These are phyloP conservation scores for Trypanosoma cruzi DNA, from an alignment of 208 protist species.

Conservation along the genomic window DNA sequence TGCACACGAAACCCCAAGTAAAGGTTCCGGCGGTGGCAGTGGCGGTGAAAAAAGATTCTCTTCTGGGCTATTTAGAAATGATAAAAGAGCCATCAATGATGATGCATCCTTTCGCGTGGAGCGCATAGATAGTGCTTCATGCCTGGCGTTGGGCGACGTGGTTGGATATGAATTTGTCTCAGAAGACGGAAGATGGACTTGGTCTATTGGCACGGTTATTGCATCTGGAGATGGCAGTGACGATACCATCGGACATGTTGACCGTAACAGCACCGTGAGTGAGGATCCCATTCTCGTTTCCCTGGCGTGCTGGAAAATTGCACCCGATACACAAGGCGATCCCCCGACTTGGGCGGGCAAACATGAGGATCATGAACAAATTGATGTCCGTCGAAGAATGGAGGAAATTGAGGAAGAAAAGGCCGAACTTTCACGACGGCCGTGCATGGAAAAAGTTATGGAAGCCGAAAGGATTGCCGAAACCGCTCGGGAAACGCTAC, in stretches of 20 bases:
- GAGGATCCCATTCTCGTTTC: neutral
- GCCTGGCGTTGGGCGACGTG: constrained; percentile 25
- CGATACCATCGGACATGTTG: neutral
- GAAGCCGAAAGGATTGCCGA: constrained; percentile 8
- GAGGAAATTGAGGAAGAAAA: constrained; percentile 18
- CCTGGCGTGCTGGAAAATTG: constrained; percentile 11
- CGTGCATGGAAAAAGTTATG: constrained; percentile 9
- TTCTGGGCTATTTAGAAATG: neutral
- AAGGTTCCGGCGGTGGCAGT: neutral
- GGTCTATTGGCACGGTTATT: constrained; percentile 40
- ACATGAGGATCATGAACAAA: neutral
- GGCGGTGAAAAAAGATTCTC: neutral
- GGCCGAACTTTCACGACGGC: neutral
- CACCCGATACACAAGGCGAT: neutral
- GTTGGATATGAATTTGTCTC: constrained; percentile 42
- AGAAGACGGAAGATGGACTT: constrained; percentile 28
- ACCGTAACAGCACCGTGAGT: neutral
- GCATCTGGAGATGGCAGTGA: neutral
- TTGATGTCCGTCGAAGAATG: neutral
- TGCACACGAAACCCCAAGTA: neutral
- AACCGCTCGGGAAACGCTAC: constrained; percentile 10
- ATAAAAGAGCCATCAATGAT: neutral
- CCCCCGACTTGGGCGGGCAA: neutral
- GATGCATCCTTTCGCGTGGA: constrained; percentile 3
- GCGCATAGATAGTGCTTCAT: neutral